Conservation (phyloP, 331 rosid genomes). For the Phaseolus coccineus region DNA sequence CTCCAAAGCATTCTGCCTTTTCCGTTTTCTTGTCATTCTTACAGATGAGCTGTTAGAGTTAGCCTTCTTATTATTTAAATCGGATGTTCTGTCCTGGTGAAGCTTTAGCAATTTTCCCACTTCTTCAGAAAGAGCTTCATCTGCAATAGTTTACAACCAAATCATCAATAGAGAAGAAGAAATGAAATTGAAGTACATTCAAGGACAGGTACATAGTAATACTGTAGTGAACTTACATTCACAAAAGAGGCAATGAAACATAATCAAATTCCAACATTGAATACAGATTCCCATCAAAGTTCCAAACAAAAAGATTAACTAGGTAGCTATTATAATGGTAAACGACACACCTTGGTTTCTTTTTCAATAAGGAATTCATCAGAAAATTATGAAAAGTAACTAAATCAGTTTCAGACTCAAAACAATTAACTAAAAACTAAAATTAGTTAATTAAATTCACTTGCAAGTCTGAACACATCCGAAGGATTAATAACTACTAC, state of each 20-base stretch:
- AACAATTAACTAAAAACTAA: not conserved
- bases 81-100: constrained; percentile 49
- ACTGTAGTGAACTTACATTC: constrained; percentile 14
- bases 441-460: not conserved
- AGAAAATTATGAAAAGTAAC: not conserved
- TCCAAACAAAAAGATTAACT: constrained; percentile 22
- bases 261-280: constrained; percentile 10
- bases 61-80: constrained; percentile 41
- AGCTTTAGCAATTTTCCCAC: constrained; percentile 62
- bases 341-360: not conserved
- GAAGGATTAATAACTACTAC: not conserved
- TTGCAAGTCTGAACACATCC: not conserved
- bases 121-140: constrained; percentile 70
- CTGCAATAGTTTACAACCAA: constrained; percentile 58
- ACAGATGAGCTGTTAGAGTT: constrained; percentile 47
- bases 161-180: constrained; percentile 44
- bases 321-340: constrained; percentile 30
- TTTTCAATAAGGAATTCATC: constrained; percentile 7
- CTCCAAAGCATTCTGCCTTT: constrained; percentile 51
- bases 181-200: constrained; percentile 11
- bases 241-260: constrained; percentile 40
- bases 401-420: not conserved
- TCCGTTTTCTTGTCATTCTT: constrained; percentile 59
- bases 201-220: constrained; percentile 23
- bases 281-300: constrained; percentile 28